Evolutionary conservation across 148 eudicot species (phyloP).

Genomic region (Diospyros kaki): DNA sequence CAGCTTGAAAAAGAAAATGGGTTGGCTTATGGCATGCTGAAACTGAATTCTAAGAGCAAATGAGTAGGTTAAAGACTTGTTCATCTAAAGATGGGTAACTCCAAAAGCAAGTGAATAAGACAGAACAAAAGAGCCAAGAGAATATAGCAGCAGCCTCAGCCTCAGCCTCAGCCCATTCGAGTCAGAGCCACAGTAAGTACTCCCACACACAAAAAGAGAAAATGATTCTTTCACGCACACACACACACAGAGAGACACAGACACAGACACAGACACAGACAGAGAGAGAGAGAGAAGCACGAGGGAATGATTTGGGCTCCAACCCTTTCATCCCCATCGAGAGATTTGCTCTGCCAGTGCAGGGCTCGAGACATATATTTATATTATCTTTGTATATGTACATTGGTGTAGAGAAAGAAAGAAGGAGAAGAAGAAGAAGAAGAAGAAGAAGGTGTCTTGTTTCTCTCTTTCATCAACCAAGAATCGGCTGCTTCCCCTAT

Average conservation of each 20-base stretch:
- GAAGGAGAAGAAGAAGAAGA: conserved; percentile 5
- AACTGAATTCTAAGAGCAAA: conserved; percentile 1
- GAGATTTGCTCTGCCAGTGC: conserved; percentile 32
- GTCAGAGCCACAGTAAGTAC: no score
- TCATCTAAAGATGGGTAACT: no score
- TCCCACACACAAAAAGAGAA: no score
- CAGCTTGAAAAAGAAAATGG: not conserved
- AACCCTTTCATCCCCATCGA: conserved; percentile 25
- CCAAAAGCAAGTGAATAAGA: not conserved
- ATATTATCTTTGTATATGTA: no score
- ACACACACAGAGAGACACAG: not conserved
- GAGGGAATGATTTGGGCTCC: conserved; percentile 45
- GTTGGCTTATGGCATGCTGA: not conserved
- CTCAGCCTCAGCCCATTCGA: no score
- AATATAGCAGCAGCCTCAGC: not conserved
- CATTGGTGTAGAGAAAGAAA: not conserved
- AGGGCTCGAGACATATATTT: no score
- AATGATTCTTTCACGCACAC: no score
- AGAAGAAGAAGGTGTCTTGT: no score
- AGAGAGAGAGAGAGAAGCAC: conserved; percentile 24
- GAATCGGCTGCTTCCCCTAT: no score
- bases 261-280: no score
- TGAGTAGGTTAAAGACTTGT: conserved; percentile 7
- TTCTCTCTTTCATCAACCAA: no score
- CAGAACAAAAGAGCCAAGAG: conserved; percentile 13